Percentiles rank a stretch among this genome's conserved stretches.
These are phyloP conservation scores for Flaveria sonorensis DNA, from an alignment of 129 eudicot species.

Conservation along the genomic window DNA sequence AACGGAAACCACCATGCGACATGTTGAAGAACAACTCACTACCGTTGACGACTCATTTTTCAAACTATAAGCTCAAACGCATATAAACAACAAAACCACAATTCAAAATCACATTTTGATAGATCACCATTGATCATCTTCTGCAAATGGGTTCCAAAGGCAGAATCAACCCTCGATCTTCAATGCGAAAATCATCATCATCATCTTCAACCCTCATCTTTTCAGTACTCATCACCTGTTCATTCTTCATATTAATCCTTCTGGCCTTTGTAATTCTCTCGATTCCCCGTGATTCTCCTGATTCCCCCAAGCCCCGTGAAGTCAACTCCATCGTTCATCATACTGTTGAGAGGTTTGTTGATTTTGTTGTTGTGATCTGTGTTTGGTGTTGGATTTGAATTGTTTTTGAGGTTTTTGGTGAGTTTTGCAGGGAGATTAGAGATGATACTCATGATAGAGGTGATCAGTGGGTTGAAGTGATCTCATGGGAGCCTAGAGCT, in stretches of 20 bases:
- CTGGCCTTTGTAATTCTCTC: slow-evolving; percentile 25
- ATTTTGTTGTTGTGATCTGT: slow-evolving; percentile 28
- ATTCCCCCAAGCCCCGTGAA: slow-evolving; percentile 30
- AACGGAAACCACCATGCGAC: slow-evolving; percentile 20
- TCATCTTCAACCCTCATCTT: slow-evolving; percentile 33
- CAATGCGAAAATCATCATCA: slow-evolving; percentile 31
- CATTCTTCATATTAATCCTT: slow-evolving; percentile 32
- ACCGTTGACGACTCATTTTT: slow-evolving; percentile 35
- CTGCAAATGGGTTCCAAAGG: slow-evolving; percentile 31
- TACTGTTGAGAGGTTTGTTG: slow-evolving; percentile 42
- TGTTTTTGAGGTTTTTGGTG: slow-evolving; percentile 10
- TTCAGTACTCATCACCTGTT: slow-evolving; percentile 27
- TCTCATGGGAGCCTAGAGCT: slow-evolving; percentile 98
- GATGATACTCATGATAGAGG: slow-evolving; percentile 35
- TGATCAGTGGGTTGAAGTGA: slow-evolving; percentile 86
- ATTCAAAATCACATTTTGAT: background rate
- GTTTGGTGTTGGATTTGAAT: slow-evolving; percentile 13
- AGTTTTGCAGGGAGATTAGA: slow-evolving; percentile 28
- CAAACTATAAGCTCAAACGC: background rate
- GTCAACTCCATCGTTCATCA: slow-evolving; percentile 36
- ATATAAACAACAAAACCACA: background rate
- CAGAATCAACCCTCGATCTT: slow-evolving; percentile 24
- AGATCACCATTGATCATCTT: background rate
- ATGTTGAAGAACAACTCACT: slow-evolving; percentile 30
- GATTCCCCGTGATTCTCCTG: slow-evolving; percentile 20